Evolutionary conservation across 441 rosid species (phyloP), one percentile per base, ranked within the genome.

Genomic region (Biscutella laevigata): DNA sequence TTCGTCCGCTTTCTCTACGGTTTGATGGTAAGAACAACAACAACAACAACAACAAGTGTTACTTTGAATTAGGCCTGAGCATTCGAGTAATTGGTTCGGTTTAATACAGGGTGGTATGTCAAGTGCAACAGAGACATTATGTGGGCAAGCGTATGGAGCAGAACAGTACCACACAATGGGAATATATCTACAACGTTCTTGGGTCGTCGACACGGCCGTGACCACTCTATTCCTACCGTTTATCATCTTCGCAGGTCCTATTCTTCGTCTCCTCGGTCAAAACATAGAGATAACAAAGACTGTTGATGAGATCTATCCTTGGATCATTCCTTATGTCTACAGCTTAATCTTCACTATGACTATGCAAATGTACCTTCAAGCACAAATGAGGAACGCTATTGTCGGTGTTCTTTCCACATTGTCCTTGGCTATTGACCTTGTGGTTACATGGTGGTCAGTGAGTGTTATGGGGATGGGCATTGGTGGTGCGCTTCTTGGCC

Each of bases 61-160:
- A n/a, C n/a, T n/a, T n/a, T n/a, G n/a, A n/a, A n/a, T n/a, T n/a
- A n/a, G n/a, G n/a, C n/a, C n/a, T n/a, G n/a, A n/a, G n/a, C n/a
- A n/a, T n/a, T n/a, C n/a, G n/a, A n/a, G n/a, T n/a, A n/a, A n/a
- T n/a, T n/a, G n/a, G n/a, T n/a, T n/a, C n/a, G n/a, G n/a, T n/a
- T n/a, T n/a, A n/a, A n/a, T 42, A 6, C 33, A 66, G 71, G 66
- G 61, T 0, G 95, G 95, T 10, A 86, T 86, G 96, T 77, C 92
- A 30, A 88, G 95, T 43, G 97, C 95, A 1, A 83, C 89, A 0
- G 92, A 88, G 44, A 88, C 96, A 0, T 41, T 88, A n/a, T 85
- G 96, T 2, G 95, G 97, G 6, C 97, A 88, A 80, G 86, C 95
- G 16, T 88, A 56, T 14, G 97, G 97, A 21, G 95, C 97, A 3